A percentile compares a stretch with the other conserved stretches of the same genome.
These are phyloP conservation scores for Buddleja alternifolia DNA, from an alignment of 257 asterid genomes.

Conservation along the genomic window DNA sequence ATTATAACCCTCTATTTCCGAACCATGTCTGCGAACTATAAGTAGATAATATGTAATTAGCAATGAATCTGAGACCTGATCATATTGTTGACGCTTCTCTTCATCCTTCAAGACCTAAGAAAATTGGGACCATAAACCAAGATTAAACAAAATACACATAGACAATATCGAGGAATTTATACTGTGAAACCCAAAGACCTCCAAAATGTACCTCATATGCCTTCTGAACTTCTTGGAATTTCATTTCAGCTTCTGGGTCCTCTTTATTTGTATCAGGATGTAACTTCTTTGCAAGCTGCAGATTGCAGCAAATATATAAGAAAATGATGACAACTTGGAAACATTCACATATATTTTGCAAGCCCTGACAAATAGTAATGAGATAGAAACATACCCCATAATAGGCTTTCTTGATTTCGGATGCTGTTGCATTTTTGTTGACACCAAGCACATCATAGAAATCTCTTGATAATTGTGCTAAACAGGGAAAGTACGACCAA, in stretches of 20 bases:
- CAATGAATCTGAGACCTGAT: slow-evolving; percentile 58
- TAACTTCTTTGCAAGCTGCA: slow-evolving; percentile 85
- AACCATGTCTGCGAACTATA: slow-evolving; percentile 15
- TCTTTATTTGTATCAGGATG: slow-evolving; percentile 94
- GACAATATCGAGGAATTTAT: not conserved
- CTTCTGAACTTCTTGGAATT: slow-evolving; percentile 89
- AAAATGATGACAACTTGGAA: slow-evolving; percentile 4
- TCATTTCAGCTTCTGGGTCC: slow-evolving; percentile 83
- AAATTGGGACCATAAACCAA: slow-evolving; percentile 13
- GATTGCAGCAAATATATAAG: slow-evolving; percentile 25
- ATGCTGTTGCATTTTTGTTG: slow-evolving; percentile 71
- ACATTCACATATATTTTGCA: not conserved
- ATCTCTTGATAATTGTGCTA: slow-evolving; percentile 64
- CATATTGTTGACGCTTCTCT: slow-evolving; percentile 80
- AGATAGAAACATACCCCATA: slow-evolving; percentile 56
- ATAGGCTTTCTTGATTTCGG: slow-evolving; percentile 85
- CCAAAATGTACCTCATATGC: slow-evolving; percentile 75
- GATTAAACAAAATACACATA: not conserved
- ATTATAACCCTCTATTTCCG: not conserved
- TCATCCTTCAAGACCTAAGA: slow-evolving; percentile 90
- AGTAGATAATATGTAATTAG: not conserved
- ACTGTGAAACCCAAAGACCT: slow-evolving; percentile 7
- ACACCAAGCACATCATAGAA: slow-evolving; percentile 81
- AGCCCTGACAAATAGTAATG: not conserved
- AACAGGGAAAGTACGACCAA: slow-evolving; percentile 12